Evolutionary conservation across 2,329 filamentous ascomycete genomes (phyloP), one percentile per base, ranked within the genome.

Genomic region (Calonectria hongkongensis): DNA sequence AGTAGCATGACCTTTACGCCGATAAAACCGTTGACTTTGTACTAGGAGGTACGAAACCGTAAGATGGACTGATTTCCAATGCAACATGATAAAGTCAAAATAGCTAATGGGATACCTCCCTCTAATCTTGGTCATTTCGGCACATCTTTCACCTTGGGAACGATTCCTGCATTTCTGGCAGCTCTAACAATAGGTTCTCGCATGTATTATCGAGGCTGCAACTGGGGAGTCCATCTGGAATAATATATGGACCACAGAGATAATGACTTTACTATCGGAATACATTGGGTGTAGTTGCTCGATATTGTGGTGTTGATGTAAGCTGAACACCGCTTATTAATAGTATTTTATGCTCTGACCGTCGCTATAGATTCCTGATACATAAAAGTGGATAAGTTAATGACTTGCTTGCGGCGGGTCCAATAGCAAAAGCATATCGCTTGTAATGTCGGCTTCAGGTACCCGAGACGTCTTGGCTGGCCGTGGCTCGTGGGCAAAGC

Each of bases 391-490:
- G 33, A 13, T 36, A 36, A 36, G 33, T 3, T 36, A 36, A 36
- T 36, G 10, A 3, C 3, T 36, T 36, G 33, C 33, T 13, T 13
- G 33, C 12, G 33, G 33, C 10, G 33, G 7, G 33, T 13, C 7
- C 33, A 36, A 36, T 9, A 13, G 10, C 33, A 10, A 9, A 9
- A 36, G 33, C 33, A 36, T 36, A 13, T 36, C 33, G 8, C 7
- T 6, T 9, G 10, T 10, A 36, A 12, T 33, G 33, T 36, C 33
- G 33, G 8, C 33, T 9, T 9, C 33, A 74, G 74, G 75, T 8
- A 75, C 74, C 15, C 72, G 72, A 72, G 66, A 76, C 60, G 74
- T 76, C 36, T 74, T 76, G 75, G 67, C 54, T 75, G 10, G 33
- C 10, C 33, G 10, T 10, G 73, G 72, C 65, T 64, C 5, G 66